Evolutionary conservation across 2,329 filamentous ascomycete species (phyloP).

Genomic region (Sarocladium oryzae): DNA sequence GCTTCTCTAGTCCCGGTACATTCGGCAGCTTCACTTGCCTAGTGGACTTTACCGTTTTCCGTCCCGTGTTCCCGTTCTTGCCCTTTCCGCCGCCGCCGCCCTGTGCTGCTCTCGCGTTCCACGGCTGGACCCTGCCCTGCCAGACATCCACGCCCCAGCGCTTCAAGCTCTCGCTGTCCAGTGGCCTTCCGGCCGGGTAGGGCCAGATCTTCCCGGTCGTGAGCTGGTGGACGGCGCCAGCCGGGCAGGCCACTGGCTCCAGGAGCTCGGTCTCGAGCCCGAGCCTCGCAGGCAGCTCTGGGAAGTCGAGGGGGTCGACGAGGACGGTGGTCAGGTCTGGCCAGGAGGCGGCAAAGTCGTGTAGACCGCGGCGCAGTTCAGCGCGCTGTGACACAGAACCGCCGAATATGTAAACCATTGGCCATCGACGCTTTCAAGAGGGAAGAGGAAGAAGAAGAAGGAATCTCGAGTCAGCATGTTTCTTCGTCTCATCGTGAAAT

Average conservation of each 20-base stretch:
- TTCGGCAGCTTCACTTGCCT: slow-evolving; percentile 6
- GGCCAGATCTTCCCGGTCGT: slow-evolving; percentile 7
- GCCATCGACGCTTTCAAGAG: not conserved
- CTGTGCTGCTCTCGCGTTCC: not conserved
- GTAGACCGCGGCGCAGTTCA: not conserved
- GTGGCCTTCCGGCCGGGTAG: not conserved
- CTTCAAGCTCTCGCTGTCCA: not conserved
- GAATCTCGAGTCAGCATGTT: not conserved
- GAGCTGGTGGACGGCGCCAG: slow-evolving; percentile 3
- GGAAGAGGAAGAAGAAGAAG: not conserved
- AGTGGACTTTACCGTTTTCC: not conserved
- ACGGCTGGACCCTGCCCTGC: slow-evolving; percentile 1
- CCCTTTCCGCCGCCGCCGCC: too few relatives aligned
- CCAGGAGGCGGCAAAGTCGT: not conserved
- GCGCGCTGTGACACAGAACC: not conserved
- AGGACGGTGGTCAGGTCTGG: slow-evolving; percentile 3
- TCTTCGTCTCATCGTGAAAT: not conserved
- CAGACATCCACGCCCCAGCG: slow-evolving; percentile 8
- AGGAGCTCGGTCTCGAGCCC: not conserved
- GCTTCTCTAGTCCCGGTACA: slow-evolving; percentile 1
- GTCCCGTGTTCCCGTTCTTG: not conserved
- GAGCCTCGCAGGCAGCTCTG: slow-evolving; percentile 1
- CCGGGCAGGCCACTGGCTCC: not conserved
- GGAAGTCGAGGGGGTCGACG: slow-evolving; percentile 8
- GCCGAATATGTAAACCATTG: slow-evolving; percentile 6